Base-by-base conservation (phyloP, 805 yeast species). In the Komagataella pastoris region DNA sequence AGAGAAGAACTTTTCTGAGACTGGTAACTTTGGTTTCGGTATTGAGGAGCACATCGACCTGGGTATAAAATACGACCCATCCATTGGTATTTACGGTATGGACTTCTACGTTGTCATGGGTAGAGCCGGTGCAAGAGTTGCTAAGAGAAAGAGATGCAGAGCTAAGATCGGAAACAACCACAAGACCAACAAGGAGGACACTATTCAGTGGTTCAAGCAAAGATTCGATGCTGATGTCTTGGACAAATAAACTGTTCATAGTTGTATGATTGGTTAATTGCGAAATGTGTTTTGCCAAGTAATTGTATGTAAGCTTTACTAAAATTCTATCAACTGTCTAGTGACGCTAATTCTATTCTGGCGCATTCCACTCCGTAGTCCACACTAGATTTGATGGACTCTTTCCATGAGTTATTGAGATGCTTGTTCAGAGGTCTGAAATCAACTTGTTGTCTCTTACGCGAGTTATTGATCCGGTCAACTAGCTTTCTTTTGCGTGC, bases 1-100 rank as follows among this genome's bases (percentile, higher is more conserved):
- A 73, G 77, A 76, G 72, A 88, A 77, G 76, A 93, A 93, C 95
- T 93, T 93, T 83, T 88, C 97, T 69, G 88, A 81, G 68, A 91
- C 98, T 70, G 99, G 99, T 80, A 93, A 93, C 97, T 93, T 93
- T 70, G 99, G 99, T 82, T 93, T 93, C 85, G 99, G 99, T 85
- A 84, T 93, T 73, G 85, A 87, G 66, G 99, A 93, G 83, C 99
- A 93, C 84, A 93, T 93, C 69, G 99, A 93, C 77, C 85, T 93
- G 75, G 99, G 99, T 83, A 93, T 93, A 85, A 93, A 93, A 83
- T 93, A 93, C 81, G 99, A 93, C 77, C 99, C 99, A 77, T 82
- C 87, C 71, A 93, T 93, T 70, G 98, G 98, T 75, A 93, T 93
- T 74, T 93, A 91, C 93, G 99, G 99, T 85, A 93, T 86, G 95